Evolutionary conservation across 192 early-diverging fungal species (phyloP).

Genomic region (Entomortierella beljakovae): DNA sequence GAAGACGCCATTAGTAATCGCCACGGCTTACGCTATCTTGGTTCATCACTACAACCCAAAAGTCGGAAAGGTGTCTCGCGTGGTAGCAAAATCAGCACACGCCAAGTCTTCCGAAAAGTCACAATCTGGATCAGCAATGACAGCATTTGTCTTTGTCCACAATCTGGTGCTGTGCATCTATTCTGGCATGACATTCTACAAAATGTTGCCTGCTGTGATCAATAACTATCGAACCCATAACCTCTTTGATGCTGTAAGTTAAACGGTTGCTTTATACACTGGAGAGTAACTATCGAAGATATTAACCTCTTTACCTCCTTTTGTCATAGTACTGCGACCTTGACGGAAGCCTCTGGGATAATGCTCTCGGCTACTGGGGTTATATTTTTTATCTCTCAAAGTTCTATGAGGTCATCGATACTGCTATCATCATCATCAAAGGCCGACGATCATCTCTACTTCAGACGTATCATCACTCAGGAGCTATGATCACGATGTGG

Average conservation of each 20-base stretch:
- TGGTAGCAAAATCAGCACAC: conserved; percentile 64
- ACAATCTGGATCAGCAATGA: conserved; percentile 67
- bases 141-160: conserved; percentile 80
- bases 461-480: conserved; percentile 90
- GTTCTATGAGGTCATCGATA: conserved; percentile 90
- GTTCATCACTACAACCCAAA: conserved; percentile 63
- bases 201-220: conserved; percentile 67
- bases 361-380: conserved; percentile 82
- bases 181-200: conserved; percentile 76
- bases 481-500: conserved; percentile 87
- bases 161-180: conserved; percentile 78
- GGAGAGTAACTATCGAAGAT: neutral
- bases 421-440: conserved; percentile 86
- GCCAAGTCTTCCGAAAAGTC: conserved; percentile 40
- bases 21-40: conserved; percentile 60
- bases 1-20: conserved; percentile 70
- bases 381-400: conserved; percentile 88
- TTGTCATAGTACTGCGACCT: conserved; percentile 69
- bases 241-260: conserved; percentile 70
- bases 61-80: conserved; percentile 62
- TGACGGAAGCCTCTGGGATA: conserved; percentile 73
- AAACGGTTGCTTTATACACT: neutral
- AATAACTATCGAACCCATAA: conserved; percentile 60
- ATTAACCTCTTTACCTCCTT: neutral
- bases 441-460: conserved; percentile 80